Evolutionary conservation across 1,139 yeast species (phyloP).

Genomic region (Suhomyces terraborum): DNA sequence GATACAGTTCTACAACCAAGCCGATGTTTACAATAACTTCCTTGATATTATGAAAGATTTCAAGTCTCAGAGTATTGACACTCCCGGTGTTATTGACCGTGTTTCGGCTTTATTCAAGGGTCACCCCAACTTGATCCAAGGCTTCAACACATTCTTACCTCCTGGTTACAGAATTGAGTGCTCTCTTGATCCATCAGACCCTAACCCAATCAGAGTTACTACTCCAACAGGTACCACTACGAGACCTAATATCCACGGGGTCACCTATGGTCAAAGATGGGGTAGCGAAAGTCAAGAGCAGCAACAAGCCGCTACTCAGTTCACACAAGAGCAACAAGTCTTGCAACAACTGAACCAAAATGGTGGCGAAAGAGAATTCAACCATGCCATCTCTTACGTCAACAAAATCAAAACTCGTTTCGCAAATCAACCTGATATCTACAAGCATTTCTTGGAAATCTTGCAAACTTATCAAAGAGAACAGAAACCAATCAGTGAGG

Average conservation of each 20-base stretch:
- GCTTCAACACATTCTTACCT: constrained; percentile 95
- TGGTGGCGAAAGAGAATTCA: constrained; percentile 83
- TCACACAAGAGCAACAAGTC: constrained; percentile 33
- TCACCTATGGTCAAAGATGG: constrained; percentile 31
- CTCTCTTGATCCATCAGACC: constrained; percentile 85
- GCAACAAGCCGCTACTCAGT: constrained; percentile 20
- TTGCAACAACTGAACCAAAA: constrained; percentile 24
- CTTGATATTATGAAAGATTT: constrained; percentile 98
- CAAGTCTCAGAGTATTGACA: constrained; percentile 92
- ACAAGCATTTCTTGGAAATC: constrained; percentile 91
- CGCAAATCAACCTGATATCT: constrained; percentile 92
- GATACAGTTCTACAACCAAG: constrained; percentile 85
- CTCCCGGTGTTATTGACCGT: constrained; percentile 97
- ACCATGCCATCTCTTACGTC: constrained; percentile 94
- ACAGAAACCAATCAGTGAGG: constrained; percentile 92
- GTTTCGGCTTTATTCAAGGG: constrained; percentile 90
- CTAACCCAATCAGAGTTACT: constrained; percentile 89
- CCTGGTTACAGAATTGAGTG: constrained; percentile 96
- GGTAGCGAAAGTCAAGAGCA: constrained; percentile 24
- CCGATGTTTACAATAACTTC: constrained; percentile 94
- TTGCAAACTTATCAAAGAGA: constrained; percentile 95
- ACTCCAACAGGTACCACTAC: constrained; percentile 92
- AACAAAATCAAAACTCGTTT: constrained; percentile 93
- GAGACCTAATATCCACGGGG: constrained; percentile 51
- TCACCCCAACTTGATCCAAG: constrained; percentile 90